Percentiles rank a stretch among this genome's conserved stretches.
phyloP scores from a whole-genome alignment of 2,329 filamentous ascomycete genomes.

The Penicillium janthinellum region DNA sequence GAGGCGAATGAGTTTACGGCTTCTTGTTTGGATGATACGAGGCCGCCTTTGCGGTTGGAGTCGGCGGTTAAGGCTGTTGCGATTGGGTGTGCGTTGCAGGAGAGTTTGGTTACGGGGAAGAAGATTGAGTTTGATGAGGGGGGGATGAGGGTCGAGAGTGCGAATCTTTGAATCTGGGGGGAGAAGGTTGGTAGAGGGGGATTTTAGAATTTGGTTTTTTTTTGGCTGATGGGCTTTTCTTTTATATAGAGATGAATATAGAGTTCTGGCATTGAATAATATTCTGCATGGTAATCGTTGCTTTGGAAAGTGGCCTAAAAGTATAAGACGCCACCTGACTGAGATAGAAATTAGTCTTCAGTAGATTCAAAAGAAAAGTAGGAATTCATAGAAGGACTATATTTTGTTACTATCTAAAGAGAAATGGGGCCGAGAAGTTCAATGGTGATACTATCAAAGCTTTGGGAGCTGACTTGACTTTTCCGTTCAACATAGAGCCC shows the following conservation, averaged over 20 bases:
- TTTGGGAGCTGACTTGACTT: too few relatives aligned
- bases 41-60: slow-evolving; percentile 56
- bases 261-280: background rate
- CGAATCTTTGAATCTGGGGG: background rate
- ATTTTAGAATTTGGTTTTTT: background rate
- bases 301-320: too few relatives aligned
- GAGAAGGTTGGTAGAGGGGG: too few relatives aligned
- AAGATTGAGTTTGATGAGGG: slow-evolving; percentile 46
- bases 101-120: slow-evolving; percentile 44
- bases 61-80: slow-evolving; percentile 58
- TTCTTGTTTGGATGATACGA: slow-evolving; percentile 56
- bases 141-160: slow-evolving; percentile 46
- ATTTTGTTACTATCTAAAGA: background rate
- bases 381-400: too few relatives aligned
- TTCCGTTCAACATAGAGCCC: too few relatives aligned
- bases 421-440: background rate
- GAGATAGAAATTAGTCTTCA: background rate
- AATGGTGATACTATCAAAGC: too few relatives aligned
- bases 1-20: slow-evolving; percentile 65
- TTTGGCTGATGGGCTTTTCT: background rate
- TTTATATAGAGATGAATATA: background rate
- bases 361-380: too few relatives aligned
- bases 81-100: slow-evolving; percentile 61
- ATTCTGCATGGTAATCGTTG: background rate
- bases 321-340: too few relatives aligned